Evolutionary conservation across 2,329 filamentous ascomycete species (phyloP), one percentile per base, ranked within the genome.

Genomic region (Teratosphaeria destructans): DNA sequence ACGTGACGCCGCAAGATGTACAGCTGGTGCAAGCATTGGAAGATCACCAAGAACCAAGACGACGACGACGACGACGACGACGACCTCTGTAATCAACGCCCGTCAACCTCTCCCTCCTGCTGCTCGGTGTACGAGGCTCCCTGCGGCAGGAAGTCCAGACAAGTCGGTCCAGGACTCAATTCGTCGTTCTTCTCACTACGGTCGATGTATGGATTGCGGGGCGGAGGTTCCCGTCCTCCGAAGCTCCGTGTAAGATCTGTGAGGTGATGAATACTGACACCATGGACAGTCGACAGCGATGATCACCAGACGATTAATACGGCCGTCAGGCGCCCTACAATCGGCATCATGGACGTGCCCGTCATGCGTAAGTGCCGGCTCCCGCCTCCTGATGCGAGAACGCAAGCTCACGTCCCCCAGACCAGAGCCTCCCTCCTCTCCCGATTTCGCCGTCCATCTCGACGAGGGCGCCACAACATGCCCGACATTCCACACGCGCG

Each of bases 391-490:
- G 19, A 14, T 14, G 47, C 23, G 32, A n/a, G 35, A 26, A n/a
- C 53, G 27, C 26, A 19, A 35, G 54, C 57, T 58, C 26, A 58
- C 52, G 16, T 6, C 11, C 14, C 8, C 39, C 56, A 61, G 59
- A 60, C 59, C 52, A 49, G 55, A 63, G 59, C 65, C 35, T 63
- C 67, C 58, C 56, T 67, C 57, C 49, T 62, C 57, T 60, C 63
- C 32, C 61, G 57, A 52, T 39, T 54, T 53, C 60, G 60, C 27
- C 64, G 58, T 56, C 62, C 61, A 58, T 62, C 61, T 54, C 68
- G 74, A 79, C 59, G 64, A 69, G 12, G 63, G 70, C 49, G 81
- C 82, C 66, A 68, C 70, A 59, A 43, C 10, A 34, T 56, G 55
- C 55, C 55, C 14, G 43, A 5, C 19, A 34, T 56, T 27, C 26